Evolutionary conservation across 768 basidiomycete species (phyloP).

Genomic region (Suillus hirtellus): DNA sequence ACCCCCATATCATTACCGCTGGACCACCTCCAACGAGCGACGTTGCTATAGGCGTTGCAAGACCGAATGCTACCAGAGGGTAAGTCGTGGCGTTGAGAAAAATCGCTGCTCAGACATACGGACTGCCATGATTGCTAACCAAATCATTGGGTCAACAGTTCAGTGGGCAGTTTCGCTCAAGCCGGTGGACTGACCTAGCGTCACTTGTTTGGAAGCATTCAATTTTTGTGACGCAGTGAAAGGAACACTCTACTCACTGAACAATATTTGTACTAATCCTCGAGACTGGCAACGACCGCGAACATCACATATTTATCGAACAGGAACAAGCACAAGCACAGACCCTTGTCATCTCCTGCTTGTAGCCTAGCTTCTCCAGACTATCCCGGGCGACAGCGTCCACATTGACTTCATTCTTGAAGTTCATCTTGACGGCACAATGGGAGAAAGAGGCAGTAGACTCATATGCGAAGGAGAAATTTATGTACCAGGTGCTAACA

Average conservation of each 20-base stretch:
- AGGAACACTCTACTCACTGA: constrained; percentile 40
- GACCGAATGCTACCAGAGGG: constrained; percentile 46
- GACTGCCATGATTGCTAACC: constrained; percentile 58
- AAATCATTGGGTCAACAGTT: constrained; percentile 11
- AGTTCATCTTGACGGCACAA: constrained; percentile 13
- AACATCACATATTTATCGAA: background rate
- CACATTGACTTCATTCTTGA: constrained; percentile 16
- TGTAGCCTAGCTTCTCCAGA: constrained; percentile 55
- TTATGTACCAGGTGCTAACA: background rate
- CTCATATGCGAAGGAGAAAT: background rate
- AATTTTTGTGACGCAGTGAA: constrained; percentile 18
- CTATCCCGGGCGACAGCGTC: constrained; percentile 33
- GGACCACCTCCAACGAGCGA: constrained; percentile 56
- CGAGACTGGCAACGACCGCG: constrained; percentile 38
- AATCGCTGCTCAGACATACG: constrained; percentile 41
- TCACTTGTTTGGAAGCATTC: constrained; percentile 32
- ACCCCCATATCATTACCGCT: constrained; percentile 62
- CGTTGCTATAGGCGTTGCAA: constrained; percentile 58
- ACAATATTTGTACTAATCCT: constrained; percentile 52
- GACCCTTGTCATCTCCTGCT: constrained; percentile 55
- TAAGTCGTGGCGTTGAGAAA: constrained; percentile 8
- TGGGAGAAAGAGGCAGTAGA: background rate
- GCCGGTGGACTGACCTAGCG: constrained; percentile 39
- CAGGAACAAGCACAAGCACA: background rate
- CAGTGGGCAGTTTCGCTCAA: background rate